Evolutionary conservation across 163 green algal species (phyloP).

Genomic region (Prototheca stagnorum): DNA sequence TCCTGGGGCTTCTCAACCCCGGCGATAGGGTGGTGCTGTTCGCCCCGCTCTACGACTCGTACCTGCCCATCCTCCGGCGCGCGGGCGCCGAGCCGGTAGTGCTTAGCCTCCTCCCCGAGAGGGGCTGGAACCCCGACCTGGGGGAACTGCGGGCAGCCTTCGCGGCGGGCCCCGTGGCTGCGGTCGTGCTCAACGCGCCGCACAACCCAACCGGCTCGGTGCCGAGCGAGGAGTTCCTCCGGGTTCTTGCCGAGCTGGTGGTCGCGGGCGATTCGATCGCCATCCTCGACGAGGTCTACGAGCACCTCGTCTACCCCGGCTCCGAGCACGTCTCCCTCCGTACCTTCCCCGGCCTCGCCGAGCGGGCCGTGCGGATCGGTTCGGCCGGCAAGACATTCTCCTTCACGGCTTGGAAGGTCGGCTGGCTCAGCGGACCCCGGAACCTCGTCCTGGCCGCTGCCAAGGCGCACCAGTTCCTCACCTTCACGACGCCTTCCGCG

Average conservation of each 20-base stretch:
- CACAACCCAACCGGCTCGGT: constrained; percentile 73
- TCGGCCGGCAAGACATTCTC: constrained; percentile 74
- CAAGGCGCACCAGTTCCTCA: constrained; percentile 69
- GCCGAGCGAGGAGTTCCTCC: constrained; percentile 46
- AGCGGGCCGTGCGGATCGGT: constrained; percentile 47
- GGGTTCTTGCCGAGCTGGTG: constrained; percentile 45
- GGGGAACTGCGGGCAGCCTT: constrained; percentile 43
- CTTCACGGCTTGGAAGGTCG: constrained; percentile 77
- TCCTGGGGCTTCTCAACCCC: constrained; percentile 58
- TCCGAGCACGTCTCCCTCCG: constrained; percentile 39
- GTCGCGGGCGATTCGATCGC: constrained; percentile 36
- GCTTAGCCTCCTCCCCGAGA: constrained; percentile 34
- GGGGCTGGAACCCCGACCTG: not conserved
- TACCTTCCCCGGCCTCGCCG: constrained; percentile 43
- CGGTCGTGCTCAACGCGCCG: constrained; percentile 70
- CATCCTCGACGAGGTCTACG: constrained; percentile 61
- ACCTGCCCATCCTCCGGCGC: constrained; percentile 27
- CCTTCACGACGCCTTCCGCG: constrained; percentile 53
- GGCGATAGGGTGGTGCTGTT: constrained; percentile 70
- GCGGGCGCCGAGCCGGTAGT: constrained; percentile 29
- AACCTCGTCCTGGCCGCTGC: constrained; percentile 44
- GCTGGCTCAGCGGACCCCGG: constrained; percentile 41
- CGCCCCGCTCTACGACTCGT: constrained; percentile 57
- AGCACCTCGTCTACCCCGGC: constrained; percentile 54
- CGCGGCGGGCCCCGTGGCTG: constrained; percentile 26